Base-by-base conservation (phyloP, 306 rosid species). In the Medicago truncatula region DNA sequence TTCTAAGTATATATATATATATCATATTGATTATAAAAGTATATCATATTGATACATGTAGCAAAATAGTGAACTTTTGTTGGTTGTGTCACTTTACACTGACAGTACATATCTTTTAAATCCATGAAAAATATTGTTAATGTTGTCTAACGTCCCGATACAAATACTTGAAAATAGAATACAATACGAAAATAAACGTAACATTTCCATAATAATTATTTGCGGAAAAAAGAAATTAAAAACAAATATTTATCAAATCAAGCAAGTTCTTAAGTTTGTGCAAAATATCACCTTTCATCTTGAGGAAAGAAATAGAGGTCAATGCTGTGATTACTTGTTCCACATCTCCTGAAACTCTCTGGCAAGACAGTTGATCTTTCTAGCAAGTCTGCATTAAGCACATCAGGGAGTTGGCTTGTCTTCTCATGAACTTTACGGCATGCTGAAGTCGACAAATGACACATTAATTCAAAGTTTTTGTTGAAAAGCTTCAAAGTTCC, bases 251-350 rank as follows among this genome's bases (percentile, higher is more conserved):
- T 36, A 34, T 41, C 12, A 66, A 66, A 18, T 41, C 12, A 66
- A 66, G 18, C n/a, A 78, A 6, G 53, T 23, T 46, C 52, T 44
- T 34, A 62, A 52, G 4, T 78, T 74, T 47, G 54, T 49, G 21
- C 11, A 50, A 76, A 38, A 31, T 59, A 41, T 82, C 80, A 93
- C 95, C 93, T 85, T 79, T 80, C 74, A 58, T 25, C 77, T 16
- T 77, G 85, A 5, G 97, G 88, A 81, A 93, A 89, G 83, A 91
- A 84, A 75, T 75, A 93, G 16, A 91, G 90, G 75, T 87, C 96
- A 74, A 91, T 80, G 80, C 79, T 83, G 20, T 74, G 67, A 31
- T 66, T 76, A 31, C 71, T 66, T 52, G 89, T 89, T 11, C 31
- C 31, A 28, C 31, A 28, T 28, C 31, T 28, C 4, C 16, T 68